phyloP scores from a whole-genome alignment of 2,329 filamentous ascomycete species.

The Dactylella cylindrospora region DNA sequence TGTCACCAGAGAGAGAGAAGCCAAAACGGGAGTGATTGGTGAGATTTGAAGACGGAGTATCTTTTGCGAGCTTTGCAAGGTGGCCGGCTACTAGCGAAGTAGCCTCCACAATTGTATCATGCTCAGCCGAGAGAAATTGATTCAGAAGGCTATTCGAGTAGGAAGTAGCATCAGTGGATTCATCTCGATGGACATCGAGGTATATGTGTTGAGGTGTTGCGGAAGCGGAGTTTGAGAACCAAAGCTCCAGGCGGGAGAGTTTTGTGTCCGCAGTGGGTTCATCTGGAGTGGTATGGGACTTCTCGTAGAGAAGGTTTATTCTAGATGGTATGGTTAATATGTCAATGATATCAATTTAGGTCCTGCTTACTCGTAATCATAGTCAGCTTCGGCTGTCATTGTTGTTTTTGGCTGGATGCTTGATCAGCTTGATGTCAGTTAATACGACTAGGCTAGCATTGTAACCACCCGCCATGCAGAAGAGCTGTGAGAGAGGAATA shows the following conservation, averaged over 20 bases:
- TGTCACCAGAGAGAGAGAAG: slow-evolving; percentile 20
- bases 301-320: slow-evolving; percentile 40
- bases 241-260: slow-evolving; percentile 23
- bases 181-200: slow-evolving; percentile 25
- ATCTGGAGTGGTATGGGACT: slow-evolving; percentile 24
- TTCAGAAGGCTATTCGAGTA: slow-evolving; percentile 17
- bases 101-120: slow-evolving; percentile 15
- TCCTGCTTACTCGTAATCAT: slow-evolving; percentile 9
- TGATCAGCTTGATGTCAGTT: too few relatives aligned
- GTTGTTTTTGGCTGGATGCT: too few relatives aligned
- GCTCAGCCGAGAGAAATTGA: slow-evolving; percentile 17
- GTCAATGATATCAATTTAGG: neutral
- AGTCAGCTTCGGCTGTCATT: too few relatives aligned
- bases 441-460: too few relatives aligned
- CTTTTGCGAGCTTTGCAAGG: slow-evolving; percentile 6
- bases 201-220: slow-evolving; percentile 40
- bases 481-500: too few relatives aligned
- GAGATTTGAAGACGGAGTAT: slow-evolving; percentile 15
- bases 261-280: slow-evolving; percentile 1
- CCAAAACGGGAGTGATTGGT: slow-evolving; percentile 20
- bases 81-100: slow-evolving; percentile 11
- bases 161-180: slow-evolving; percentile 6
- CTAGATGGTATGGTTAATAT: neutral
- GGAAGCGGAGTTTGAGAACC: slow-evolving; percentile 22
- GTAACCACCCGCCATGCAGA: too few relatives aligned